Base-by-base conservation (phyloP, 148 eudicot genomes). In the Rhododendron molle region DNA sequence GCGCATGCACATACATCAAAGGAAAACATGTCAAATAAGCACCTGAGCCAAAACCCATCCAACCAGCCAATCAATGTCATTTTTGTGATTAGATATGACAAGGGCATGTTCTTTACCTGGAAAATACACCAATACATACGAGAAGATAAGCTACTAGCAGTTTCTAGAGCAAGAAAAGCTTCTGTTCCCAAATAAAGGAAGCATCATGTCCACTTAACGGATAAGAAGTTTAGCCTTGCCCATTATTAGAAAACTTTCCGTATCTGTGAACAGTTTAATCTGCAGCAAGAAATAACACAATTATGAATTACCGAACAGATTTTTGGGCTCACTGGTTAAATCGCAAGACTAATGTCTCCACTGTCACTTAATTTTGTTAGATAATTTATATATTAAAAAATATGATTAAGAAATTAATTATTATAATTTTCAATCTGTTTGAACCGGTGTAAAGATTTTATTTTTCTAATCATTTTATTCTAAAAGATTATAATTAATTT, bases 21-120 rank as follows among this genome's bases (percentile, higher is more conserved):
- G 20, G 34, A 38, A 82, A 34, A n/a, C 8, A 36, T 36, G n/a
- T 65, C 10, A 44, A 56, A 83, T 32, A 86, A 80, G 83, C 60
- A 91, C 99, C 98, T 97, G 98, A 84, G 98, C 98, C 87, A 95
- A 87, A 85, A 97, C 92, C 99, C 99, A 97, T 86, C 99, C 99
- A 80, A 97, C 94, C 36, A 97, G 95, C 99, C 99, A 97, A 86
- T 97, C 99, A 85, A 97, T 93, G 87, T 97, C 99, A 84, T 98
- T 97, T 88, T 78, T 95, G 89, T 97, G 99, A 85, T 97, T 97
- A 46, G 81, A 88, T 46, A 95, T 84, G 86, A 95, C 89, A 78
- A 97, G 94, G 54, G 99, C 96, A 87, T 95, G 99, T 86, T 97
- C 99, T 89, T 93, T 94, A 65, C 99, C 99, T 97, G 89, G 46